Percentiles rank a stretch among this genome's conserved stretches.
Evolutionary conservation across 140 eudicot genomes (phyloP).

Genomic region (Flaveria floridana): DNA sequence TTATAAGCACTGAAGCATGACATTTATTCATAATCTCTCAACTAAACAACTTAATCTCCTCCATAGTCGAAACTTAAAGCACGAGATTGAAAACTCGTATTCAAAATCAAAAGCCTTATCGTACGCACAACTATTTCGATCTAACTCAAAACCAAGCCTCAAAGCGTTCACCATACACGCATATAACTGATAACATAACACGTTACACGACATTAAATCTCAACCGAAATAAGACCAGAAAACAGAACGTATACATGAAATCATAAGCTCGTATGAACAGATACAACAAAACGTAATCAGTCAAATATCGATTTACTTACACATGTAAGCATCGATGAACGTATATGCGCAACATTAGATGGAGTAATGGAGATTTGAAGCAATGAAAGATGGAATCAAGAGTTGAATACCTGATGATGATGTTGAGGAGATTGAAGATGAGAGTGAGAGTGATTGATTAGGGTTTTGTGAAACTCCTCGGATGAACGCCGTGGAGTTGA

Average conservation of each 20-base stretch:
- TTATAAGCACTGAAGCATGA: not conserved
- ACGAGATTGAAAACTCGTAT: not conserved
- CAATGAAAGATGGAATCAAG: not conserved
- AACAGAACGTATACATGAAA: not conserved
- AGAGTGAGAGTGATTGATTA: constrained; percentile 20
- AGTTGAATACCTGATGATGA: constrained; percentile 31
- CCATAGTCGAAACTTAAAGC: not conserved
- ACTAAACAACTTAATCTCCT: constrained; percentile 4
- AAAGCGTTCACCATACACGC: not conserved
- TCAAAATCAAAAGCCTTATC: not conserved
- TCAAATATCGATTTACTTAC: not conserved
- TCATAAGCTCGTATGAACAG: too few species aligned
- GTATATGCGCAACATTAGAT: not conserved
- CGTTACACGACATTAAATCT: not conserved
- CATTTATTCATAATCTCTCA: not conserved
- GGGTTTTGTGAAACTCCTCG: constrained; percentile 73
- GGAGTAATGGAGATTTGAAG: not conserved
- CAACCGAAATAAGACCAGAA: not conserved
- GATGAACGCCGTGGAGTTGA: constrained; percentile 82
- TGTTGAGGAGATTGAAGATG: not conserved
- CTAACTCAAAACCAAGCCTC: not conserved
- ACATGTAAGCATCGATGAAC: not conserved
- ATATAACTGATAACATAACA: not conserved
- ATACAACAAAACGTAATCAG: not conserved
- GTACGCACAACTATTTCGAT: not conserved